phyloP scores from a whole-genome alignment of 176 grass and related monocot species.

The Thinopyrum elongatum region DNA sequence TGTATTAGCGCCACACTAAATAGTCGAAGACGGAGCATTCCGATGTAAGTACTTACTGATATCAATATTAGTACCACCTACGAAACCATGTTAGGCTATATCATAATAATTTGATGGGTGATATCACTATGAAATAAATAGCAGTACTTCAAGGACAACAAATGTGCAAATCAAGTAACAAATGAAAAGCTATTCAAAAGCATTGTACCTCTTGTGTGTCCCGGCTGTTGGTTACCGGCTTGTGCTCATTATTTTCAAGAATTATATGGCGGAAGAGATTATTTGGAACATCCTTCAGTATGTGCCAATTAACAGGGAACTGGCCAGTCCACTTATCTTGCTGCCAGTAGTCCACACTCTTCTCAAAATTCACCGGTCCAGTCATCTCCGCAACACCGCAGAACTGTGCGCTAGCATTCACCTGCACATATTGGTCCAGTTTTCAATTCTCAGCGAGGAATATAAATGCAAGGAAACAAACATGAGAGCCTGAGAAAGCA shows the following conservation, averaged over 20 bases:
- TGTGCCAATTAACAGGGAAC: slow-evolving; percentile 79
- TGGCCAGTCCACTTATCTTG: slow-evolving; percentile 83
- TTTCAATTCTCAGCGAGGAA: not conserved
- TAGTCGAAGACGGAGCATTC: not conserved
- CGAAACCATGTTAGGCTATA: not conserved
- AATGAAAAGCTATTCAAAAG: not conserved
- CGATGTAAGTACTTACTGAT: not conserved
- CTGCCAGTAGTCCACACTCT: slow-evolving; percentile 80
- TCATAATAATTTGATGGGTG: not conserved
- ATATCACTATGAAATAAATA: slow-evolving; percentile 4
- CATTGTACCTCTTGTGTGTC: slow-evolving; percentile 70
- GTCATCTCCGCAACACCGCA: slow-evolving; percentile 84
- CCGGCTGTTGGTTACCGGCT: slow-evolving; percentile 74
- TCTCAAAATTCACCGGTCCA: slow-evolving; percentile 74
- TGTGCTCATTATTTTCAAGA: slow-evolving; percentile 79
- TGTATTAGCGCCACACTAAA: not conserved
- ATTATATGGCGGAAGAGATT: slow-evolving; percentile 83
- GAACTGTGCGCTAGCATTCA: slow-evolving; percentile 83
- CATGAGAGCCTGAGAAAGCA: not conserved
- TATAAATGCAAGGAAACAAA: slow-evolving; percentile 3
- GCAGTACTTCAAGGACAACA: not conserved
- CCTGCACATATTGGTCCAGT: slow-evolving; percentile 36
- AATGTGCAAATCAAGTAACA: not conserved
- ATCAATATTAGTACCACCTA: not conserved
- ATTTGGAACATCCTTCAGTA: slow-evolving; percentile 81